Conservation (phyloP, 495 filamentous ascomycete genomes). For the Penicillium cataractarum region DNA sequence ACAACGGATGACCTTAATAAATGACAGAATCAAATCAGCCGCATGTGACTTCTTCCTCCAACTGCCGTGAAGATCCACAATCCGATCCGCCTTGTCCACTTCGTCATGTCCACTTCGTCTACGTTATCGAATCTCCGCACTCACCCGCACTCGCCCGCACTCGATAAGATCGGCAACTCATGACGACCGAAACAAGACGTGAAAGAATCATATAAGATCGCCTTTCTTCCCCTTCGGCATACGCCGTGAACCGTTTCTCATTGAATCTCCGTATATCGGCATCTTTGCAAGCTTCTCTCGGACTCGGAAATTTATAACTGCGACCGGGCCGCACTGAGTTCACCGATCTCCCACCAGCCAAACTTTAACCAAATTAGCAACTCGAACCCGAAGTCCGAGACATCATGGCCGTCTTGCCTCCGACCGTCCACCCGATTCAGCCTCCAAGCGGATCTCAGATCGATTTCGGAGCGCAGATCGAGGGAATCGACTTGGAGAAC, state of each 20-base stretch:
- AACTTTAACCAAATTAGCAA: slow-evolving; percentile 1
- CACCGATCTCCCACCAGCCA: background rate
- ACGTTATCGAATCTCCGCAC: slow-evolving; percentile 27
- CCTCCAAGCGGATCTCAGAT: slow-evolving; percentile 52
- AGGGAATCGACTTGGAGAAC: slow-evolving; percentile 60
- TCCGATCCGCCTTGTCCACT: background rate
- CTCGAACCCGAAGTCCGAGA: background rate
- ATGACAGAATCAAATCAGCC: no score
- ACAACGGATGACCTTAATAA: no score
- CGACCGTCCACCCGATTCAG: slow-evolving; percentile 41
- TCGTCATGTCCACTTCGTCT: background rate
- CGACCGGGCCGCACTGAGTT: background rate
- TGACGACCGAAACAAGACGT: background rate
- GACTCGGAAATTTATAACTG: slow-evolving; percentile 1
- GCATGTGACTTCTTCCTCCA: no score
- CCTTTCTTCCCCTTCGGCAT: slow-evolving; percentile 8
- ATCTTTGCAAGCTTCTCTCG: background rate
- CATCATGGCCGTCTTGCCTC: slow-evolving; percentile 25
- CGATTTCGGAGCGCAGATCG: slow-evolving; percentile 62
- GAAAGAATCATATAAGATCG: background rate
- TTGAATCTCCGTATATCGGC: background rate
- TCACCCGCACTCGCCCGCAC: slow-evolving; percentile 29
- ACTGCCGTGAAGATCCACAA: background rate
- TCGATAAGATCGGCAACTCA: slow-evolving; percentile 7
- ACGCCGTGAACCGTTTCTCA: slow-evolving; percentile 16